Evolutionary conservation across 106 monocot species (phyloP).

Genomic region (Allium sativum): DNA sequence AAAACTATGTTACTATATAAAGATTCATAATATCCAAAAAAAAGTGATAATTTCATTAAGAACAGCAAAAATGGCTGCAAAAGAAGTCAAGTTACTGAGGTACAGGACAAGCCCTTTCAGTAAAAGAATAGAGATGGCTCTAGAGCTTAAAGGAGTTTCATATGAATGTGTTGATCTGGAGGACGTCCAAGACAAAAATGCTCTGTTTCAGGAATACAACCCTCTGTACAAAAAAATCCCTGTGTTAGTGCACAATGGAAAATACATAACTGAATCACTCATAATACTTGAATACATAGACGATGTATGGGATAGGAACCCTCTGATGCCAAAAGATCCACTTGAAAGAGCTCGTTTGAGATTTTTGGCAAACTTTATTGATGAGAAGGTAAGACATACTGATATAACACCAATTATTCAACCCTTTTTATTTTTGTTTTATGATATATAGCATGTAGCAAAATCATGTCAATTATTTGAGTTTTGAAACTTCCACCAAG

Average conservation of each 20-base stretch:
- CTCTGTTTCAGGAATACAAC: not conserved
- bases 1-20: too few relatives aligned
- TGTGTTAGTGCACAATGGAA: not conserved
- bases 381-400: not conserved
- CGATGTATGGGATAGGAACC: not conserved
- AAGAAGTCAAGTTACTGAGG: constrained; percentile 3
- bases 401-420: not conserved
- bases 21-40: too few relatives aligned
- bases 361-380: constrained; percentile 2
- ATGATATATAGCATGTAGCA: not conserved
- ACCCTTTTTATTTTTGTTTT: not conserved
- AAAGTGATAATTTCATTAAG: not conserved
- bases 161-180: not conserved
- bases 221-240: constrained; percentile 3
- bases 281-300: constrained; percentile 6
- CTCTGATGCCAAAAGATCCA: constrained; percentile 4
- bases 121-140: not conserved
- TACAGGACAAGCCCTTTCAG: constrained; percentile 2
- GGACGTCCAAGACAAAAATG: not conserved
- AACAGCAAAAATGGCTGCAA: not conserved
- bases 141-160: constrained; percentile 3
- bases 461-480: not conserved
- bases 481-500: not conserved
- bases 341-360: not conserved
- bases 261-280: constrained; percentile 2